These are phyloP conservation scores for Lentinus polychrous DNA, from an alignment of 1,284 basidiomycete species.

Conservation along the genomic window DNA sequence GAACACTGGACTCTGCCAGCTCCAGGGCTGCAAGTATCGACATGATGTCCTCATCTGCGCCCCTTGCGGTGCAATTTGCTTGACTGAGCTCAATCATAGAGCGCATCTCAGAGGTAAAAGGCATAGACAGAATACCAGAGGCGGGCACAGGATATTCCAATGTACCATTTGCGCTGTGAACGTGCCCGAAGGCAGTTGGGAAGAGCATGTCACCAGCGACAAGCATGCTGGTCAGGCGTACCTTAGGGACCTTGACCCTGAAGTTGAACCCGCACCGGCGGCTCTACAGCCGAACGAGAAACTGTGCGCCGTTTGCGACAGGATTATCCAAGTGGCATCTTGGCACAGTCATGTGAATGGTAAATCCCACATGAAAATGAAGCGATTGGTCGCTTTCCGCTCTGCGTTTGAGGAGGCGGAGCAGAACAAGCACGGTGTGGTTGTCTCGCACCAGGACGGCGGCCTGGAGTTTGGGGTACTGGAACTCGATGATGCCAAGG, in stretches of 20 bases:
- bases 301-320: slow-evolving; percentile 47
- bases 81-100: slow-evolving; percentile 16
- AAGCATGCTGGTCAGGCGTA: slow-evolving; percentile 21
- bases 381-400: slow-evolving; percentile 12
- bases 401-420: slow-evolving; percentile 19
- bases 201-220: slow-evolving; percentile 21
- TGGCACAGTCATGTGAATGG: slow-evolving; percentile 8
- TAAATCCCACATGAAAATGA: slow-evolving; percentile 5
- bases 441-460: slow-evolving; percentile 15
- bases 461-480: slow-evolving; percentile 31
- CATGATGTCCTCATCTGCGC: slow-evolving; percentile 35
- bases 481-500: slow-evolving; percentile 20
- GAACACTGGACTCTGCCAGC: slow-evolving; percentile 27
- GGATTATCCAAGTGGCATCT: background rate
- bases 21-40: slow-evolving; percentile 22
- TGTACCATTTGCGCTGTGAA: slow-evolving; percentile 27
- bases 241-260: slow-evolving; percentile 14
- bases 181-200: slow-evolving; percentile 25
- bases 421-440: slow-evolving; percentile 18
- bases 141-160: slow-evolving; percentile 11
- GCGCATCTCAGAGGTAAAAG: slow-evolving; percentile 22
- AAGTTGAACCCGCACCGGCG: slow-evolving; percentile 26
- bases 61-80: slow-evolving; percentile 30
- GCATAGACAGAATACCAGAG: slow-evolving; percentile 12
- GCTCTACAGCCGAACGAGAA: slow-evolving; percentile 37